phyloP scores from a whole-genome alignment of 345 rosid species.

The Geranium brycei region DNA sequence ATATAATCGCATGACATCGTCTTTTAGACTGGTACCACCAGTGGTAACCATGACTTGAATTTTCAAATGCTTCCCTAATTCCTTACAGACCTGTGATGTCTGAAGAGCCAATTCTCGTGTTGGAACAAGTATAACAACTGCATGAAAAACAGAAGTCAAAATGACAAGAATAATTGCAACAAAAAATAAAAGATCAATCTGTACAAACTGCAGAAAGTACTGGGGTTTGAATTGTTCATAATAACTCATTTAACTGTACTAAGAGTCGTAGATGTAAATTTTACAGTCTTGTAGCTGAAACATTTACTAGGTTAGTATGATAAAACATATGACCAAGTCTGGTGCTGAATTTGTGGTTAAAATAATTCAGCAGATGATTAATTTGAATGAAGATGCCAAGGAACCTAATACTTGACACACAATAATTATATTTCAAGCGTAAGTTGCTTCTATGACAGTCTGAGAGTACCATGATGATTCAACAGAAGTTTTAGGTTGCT shows the following conservation, averaged over 20 bases:
- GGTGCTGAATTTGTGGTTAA: not conserved
- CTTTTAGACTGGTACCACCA: constrained; percentile 97
- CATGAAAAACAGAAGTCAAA: constrained; percentile 7
- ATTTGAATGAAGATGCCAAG: not conserved
- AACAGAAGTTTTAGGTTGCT: no score
- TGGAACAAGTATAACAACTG: constrained; percentile 93
- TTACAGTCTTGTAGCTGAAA: not conserved
- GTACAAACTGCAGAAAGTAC: not conserved
- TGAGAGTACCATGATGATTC: no score
- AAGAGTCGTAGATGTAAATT: not conserved
- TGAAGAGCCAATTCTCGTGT: constrained; percentile 97
- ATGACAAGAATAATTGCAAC: no score
- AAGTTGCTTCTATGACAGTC: not conserved
- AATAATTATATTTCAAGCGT: not conserved
- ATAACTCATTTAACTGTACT: not conserved
- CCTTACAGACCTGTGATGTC: constrained; percentile 98
- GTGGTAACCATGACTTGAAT: constrained; percentile 98
- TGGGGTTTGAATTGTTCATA: not conserved
- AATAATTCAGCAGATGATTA: not conserved
- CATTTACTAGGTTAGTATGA: not conserved
- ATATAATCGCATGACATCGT: constrained; percentile 96
- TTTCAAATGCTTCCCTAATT: constrained; percentile 85
- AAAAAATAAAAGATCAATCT: not conserved
- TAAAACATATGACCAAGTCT: not conserved
- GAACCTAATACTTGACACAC: not conserved